phyloP scores from a whole-genome alignment of 768 basidiomycete species.

The Kwoniella botswanensis region DNA sequence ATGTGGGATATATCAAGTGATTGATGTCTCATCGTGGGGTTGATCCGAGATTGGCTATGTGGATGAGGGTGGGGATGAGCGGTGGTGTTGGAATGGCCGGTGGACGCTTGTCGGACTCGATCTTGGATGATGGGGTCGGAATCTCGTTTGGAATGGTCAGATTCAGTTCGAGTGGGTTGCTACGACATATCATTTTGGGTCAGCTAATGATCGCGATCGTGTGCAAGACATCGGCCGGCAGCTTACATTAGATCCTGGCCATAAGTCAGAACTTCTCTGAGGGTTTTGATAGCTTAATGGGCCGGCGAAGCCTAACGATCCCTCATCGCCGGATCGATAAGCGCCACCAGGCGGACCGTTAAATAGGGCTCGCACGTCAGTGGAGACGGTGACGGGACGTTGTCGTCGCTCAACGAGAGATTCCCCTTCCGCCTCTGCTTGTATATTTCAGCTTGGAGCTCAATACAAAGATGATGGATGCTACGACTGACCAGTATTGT shows the following conservation, averaged over 20 bases:
- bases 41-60: constrained; percentile 28
- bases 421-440: constrained; percentile 74
- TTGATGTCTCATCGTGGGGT: constrained; percentile 39
- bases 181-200: neutral
- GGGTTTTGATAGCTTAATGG: constrained; percentile 38
- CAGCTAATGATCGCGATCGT: neutral
- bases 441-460: constrained; percentile 11
- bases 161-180: constrained; percentile 24
- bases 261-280: constrained; percentile 26
- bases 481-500: constrained; percentile 64
- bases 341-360: constrained; percentile 63
- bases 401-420: constrained; percentile 68
- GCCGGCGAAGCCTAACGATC: constrained; percentile 34
- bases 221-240: too few relatives aligned
- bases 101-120: constrained; percentile 38
- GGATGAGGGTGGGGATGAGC: constrained; percentile 20
- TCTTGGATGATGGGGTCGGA: constrained; percentile 50
- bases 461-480: neutral
- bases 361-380: constrained; percentile 93
- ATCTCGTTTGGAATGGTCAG: constrained; percentile 40
- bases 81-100: constrained; percentile 19
- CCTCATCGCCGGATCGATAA: constrained; percentile 23
- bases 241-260: constrained; percentile 31
- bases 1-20: constrained; percentile 51
- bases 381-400: constrained; percentile 81